Base-by-base conservation (phyloP, 106 monocot genomes). In the Posidonia australis region DNA sequence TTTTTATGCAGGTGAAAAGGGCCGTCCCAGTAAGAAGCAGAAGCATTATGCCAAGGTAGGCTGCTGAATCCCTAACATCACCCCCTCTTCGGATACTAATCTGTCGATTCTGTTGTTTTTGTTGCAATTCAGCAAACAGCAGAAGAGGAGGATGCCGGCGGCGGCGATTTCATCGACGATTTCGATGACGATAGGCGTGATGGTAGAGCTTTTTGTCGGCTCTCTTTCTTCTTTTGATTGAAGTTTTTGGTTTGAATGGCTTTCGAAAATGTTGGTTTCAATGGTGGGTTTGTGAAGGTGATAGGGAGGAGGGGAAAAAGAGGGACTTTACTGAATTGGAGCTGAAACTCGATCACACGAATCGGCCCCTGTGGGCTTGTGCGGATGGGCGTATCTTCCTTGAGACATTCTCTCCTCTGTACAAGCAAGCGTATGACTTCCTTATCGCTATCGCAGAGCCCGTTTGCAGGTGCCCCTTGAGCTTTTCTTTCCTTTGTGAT, bases 401-500 rank as follows among this genome's bases (percentile, higher is more conserved):
- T 2, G 98, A 98, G 74, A 98, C 87, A 13, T 98, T 98, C 77
- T 98, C 98, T 13, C 83, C 81, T 0, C 80, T 98, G 16, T 98
- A 98, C 80, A 99, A 99, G 57, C 98, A 99, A 56, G 98, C 98
- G 18, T 99, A 83, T 48, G 91, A 99, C 63, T 99, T 99, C 68
- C 87, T 99, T 30, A 99, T 99, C 46, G 87, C 98, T 6, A 99
- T 99, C 12, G 91, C 98, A 0, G 90, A 99, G 73, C 91, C 98
- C 0, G 98, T 99, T 26, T 99, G 91, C 81, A 79, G 93, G 86
- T 93, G 10, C 22, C 61, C 18, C n/a, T 21, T 61, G 23, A 31
- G n/a, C 36, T 11, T 45, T 62, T 52, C 7, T 18, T 44, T 11
- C 13, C 10, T 44, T 19, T 41, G 13, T 0, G 10, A 19, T 10